A percentile compares a stretch with the other conserved stretches of the same genome.
Conservation (phyloP, 2,329 filamentous ascomycete genomes). For the Xylariaceae sp. region DNA sequence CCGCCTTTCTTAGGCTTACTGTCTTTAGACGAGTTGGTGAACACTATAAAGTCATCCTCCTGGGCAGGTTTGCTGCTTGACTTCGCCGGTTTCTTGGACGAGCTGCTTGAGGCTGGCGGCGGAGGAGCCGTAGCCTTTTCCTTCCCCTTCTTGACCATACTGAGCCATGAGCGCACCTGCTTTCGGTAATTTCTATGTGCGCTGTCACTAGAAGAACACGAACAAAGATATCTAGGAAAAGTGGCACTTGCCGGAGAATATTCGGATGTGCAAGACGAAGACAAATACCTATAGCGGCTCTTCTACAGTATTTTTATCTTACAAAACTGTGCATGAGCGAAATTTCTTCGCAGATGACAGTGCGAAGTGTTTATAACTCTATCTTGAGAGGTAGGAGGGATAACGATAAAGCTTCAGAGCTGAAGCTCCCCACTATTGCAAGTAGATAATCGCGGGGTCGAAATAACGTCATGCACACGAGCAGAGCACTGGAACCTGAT, state of each 20-base stretch:
- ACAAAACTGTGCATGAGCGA: too few species aligned
- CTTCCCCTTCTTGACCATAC: constrained; percentile 61
- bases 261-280: too few species aligned
- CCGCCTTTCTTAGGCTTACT: constrained; percentile 52
- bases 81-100: constrained; percentile 45
- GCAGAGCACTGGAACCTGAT: too few species aligned
- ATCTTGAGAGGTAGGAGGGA: too few species aligned
- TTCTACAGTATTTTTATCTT: too few species aligned
- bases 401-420: too few species aligned
- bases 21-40: constrained; percentile 64
- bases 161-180: constrained; percentile 33
- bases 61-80: constrained; percentile 36
- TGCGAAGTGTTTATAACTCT: too few species aligned
- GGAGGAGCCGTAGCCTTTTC: constrained; percentile 52
- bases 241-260: constrained; percentile 9
- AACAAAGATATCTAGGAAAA: background rate
- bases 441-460: too few species aligned
- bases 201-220: constrained; percentile 3
- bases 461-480: too few species aligned
- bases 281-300: too few species aligned
- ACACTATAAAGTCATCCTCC: constrained; percentile 61
- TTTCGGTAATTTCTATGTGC: background rate
- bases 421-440: too few species aligned
- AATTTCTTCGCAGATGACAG: too few species aligned
- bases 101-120: constrained; percentile 37